These are phyloP conservation scores for Plasmodium falciparum DNA, from an alignment of 169 alveolate genomes.

Conservation along the genomic window DNA sequence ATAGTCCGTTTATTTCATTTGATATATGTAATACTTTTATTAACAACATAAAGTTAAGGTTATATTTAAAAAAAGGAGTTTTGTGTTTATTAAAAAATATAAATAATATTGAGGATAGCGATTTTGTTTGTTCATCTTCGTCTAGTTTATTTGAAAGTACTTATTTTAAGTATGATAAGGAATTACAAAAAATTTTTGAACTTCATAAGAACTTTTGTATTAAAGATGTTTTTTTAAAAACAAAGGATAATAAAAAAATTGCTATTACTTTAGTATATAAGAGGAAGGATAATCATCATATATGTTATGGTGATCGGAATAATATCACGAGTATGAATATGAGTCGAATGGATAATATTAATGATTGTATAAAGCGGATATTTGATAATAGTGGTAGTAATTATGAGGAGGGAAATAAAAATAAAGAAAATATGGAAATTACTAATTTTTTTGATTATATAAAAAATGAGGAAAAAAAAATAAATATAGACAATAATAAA, in stretches of 20 bases:
- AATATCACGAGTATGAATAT: no score
- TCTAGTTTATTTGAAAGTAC: not conserved
- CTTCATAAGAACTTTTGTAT: slow-evolving; percentile 16
- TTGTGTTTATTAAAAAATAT: slow-evolving; percentile 22
- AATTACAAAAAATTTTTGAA: slow-evolving; percentile 26
- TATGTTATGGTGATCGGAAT: not conserved
- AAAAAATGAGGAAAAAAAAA: no score
- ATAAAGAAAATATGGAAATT: no score
- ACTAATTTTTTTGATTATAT: no score
- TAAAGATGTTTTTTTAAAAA: slow-evolving; percentile 37
- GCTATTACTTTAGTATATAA: slow-evolving; percentile 43
- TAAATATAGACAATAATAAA: no score
- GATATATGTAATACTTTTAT: slow-evolving; percentile 45
- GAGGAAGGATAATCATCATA: slow-evolving; percentile 7
- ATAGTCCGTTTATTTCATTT: slow-evolving; percentile 8
- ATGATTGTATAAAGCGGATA: no score
- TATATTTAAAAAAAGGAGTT: slow-evolving; percentile 22
- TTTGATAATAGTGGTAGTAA: no score
- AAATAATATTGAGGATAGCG: not conserved
- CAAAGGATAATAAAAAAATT: slow-evolving; percentile 1
- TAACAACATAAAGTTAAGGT: slow-evolving; percentile 10
- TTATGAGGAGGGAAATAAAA: no score
- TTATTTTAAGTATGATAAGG: slow-evolving; percentile 11
- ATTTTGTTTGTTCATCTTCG: not conserved
- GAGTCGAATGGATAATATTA: no score